Evolutionary conservation across 495 filamentous ascomycete species (phyloP).

Genomic region (Xylaria intraflava): DNA sequence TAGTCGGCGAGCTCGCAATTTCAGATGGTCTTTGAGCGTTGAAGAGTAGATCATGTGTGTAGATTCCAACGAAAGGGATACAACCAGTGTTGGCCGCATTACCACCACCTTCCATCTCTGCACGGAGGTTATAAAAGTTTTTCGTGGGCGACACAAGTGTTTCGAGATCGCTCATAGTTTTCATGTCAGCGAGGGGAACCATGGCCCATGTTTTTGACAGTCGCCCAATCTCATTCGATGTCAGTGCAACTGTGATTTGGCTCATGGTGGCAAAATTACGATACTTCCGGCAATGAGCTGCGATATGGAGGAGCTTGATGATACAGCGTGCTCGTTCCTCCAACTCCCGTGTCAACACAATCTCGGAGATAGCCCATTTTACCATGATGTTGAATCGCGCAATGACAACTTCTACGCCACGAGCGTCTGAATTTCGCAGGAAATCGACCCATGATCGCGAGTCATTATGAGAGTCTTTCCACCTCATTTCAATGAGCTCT

Average conservation of each 20-base stretch:
- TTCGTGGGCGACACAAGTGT: conserved; percentile 74
- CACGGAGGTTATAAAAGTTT: conserved; percentile 84
- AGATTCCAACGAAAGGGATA: conserved; percentile 93
- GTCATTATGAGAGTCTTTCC: conserved; percentile 64
- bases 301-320: conserved; percentile 89
- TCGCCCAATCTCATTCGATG: conserved; percentile 71
- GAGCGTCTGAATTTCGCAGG: conserved; percentile 69
- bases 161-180: conserved; percentile 75
- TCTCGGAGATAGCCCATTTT: conserved; percentile 92
- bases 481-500: conserved; percentile 90
- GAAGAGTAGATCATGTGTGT: conserved; percentile 94
- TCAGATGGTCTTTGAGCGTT: conserved; percentile 81
- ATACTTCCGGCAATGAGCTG: conserved; percentile 71
- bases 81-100: conserved; percentile 65
- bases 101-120: conserved; percentile 75
- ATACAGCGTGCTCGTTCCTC: conserved; percentile 80
- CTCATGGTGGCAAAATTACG: conserved; percentile 97
- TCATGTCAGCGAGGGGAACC: conserved; percentile 62
- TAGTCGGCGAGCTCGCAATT: conserved; percentile 56
- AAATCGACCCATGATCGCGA: conserved; percentile 88
- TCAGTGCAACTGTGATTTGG: conserved; percentile 85
- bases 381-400: conserved; percentile 96
- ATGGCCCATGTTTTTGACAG: conserved; percentile 76
- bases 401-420: conserved; percentile 90
- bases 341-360: conserved; percentile 74